Percentiles rank a stretch among this genome's conserved stretches.
phyloP scores from a whole-genome alignment of 805 yeast genomes.

The Ogataea saltuana region DNA sequence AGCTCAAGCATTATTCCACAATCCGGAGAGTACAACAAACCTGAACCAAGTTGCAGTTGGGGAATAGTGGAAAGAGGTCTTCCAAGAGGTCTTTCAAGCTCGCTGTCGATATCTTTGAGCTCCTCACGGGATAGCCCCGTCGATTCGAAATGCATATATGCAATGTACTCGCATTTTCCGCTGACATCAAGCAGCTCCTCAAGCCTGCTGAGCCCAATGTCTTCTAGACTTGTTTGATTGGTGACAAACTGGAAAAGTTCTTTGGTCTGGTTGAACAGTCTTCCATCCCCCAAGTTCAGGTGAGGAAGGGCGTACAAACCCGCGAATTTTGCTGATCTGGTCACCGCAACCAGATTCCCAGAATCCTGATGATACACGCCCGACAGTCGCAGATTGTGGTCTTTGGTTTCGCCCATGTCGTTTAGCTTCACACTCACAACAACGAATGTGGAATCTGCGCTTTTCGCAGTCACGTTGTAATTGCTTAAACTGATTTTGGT shows the following conservation, averaged over 20 bases:
- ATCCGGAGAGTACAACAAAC: constrained; percentile 81
- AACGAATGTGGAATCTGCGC: constrained; percentile 37
- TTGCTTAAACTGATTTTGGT: constrained; percentile 24
- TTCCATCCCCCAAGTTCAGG: constrained; percentile 42
- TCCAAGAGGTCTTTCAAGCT: constrained; percentile 72
- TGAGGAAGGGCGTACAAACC: constrained; percentile 66
- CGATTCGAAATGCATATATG: constrained; percentile 68
- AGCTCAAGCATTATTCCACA: constrained; percentile 64
- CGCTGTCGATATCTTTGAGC: constrained; percentile 66
- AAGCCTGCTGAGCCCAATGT: constrained; percentile 40
- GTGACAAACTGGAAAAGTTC: constrained; percentile 44
- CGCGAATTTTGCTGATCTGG: constrained; percentile 64
- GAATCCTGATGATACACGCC: constrained; percentile 68
- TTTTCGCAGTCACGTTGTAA: constrained; percentile 10
- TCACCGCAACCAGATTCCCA: constrained; percentile 60
- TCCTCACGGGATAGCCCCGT: constrained; percentile 55
- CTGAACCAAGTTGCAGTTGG: constrained; percentile 49
- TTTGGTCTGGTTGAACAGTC: constrained; percentile 46
- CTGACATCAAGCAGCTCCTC: constrained; percentile 36
- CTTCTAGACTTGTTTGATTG: constrained; percentile 42
- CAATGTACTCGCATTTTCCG: constrained; percentile 66
- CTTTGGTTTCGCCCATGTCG: constrained; percentile 50
- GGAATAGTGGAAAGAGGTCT: constrained; percentile 70
- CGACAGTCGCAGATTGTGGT: constrained; percentile 49
- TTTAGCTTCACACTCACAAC: constrained; percentile 33